Conservation (phyloP, 257 asterid genomes). For the Coffea canephora region DNA sequence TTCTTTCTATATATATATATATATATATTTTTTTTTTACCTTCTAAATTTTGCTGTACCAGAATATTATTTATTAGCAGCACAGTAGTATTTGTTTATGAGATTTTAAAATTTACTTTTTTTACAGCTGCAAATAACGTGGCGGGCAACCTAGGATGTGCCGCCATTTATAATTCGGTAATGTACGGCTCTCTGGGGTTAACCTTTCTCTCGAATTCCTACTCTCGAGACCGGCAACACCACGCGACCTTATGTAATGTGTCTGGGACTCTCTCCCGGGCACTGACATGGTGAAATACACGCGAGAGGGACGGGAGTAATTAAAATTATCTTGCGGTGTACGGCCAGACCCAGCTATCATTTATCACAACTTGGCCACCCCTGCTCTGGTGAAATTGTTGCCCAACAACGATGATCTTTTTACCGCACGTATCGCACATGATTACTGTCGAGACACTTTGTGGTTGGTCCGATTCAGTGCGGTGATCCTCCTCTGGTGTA, state of each 20-base stretch:
- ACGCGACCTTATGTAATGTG: constrained; percentile 18
- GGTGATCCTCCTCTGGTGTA: too few species aligned
- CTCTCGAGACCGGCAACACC: constrained; percentile 30
- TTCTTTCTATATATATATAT: too few species aligned
- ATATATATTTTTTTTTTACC: too few species aligned
- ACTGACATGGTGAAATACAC: neutral
- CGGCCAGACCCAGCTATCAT: neutral
- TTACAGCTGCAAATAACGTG: constrained; percentile 74
- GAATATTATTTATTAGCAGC: neutral
- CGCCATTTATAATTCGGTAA: constrained; percentile 48
- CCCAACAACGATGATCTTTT: constrained; percentile 22
- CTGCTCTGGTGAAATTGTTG: constrained; percentile 22
- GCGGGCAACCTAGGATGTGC: constrained; percentile 62
- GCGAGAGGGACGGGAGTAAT: neutral
- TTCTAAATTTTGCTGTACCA: neutral
- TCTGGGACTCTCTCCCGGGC: neutral
- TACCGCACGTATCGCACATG: constrained; percentile 40
- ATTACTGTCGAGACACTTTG: constrained; percentile 24
- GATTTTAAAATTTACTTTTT: constrained; percentile 4
- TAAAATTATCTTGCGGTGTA: neutral
- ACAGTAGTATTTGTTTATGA: neutral
- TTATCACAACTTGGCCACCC: constrained; percentile 6
- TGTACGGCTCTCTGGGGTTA: constrained; percentile 58
- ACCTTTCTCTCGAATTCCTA: constrained; percentile 42
- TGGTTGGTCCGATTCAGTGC: constrained; percentile 23